These are phyloP conservation scores for Ustilago bromivora DNA, from an alignment of 1,284 basidiomycete species.

Conservation along the genomic window DNA sequence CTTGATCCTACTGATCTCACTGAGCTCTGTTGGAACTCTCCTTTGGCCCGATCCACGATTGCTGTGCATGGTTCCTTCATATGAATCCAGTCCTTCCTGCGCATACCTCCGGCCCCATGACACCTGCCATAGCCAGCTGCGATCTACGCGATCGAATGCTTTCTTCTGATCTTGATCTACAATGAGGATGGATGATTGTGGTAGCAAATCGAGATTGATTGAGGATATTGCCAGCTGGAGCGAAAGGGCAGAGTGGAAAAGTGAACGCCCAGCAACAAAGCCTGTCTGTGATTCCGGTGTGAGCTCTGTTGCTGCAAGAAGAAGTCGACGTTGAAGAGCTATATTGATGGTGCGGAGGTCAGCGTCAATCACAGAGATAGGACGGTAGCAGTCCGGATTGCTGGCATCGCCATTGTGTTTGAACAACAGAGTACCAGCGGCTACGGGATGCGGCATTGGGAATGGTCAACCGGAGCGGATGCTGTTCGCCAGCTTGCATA, in stretches of 20 bases:
- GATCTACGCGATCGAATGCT: background rate
- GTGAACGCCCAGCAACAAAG: background rate
- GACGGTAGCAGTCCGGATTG: background rate
- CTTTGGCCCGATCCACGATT: too few relatives aligned
- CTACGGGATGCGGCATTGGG: background rate
- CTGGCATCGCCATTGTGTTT: background rate
- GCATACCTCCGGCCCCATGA: too few relatives aligned
- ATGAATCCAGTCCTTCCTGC: too few relatives aligned
- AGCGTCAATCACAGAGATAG: background rate
- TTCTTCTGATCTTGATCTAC: background rate
- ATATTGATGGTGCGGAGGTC: background rate
- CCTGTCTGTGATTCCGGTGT: background rate
- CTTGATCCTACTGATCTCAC: too few relatives aligned
- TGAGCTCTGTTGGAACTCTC: too few relatives aligned
- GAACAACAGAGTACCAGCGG: background rate
- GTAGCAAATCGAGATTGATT: background rate
- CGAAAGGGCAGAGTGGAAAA: background rate
- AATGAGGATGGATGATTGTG: background rate
- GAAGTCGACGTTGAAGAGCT: background rate
- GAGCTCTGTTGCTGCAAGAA: background rate
- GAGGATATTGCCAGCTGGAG: background rate
- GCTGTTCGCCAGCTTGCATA: background rate
- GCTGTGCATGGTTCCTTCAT: too few relatives aligned
- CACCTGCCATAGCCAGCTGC: background rate
- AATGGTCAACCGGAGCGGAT: background rate